Base-by-base conservation (phyloP, 2,329 filamentous ascomycete genomes). In the Hypoxylon sp. region DNA sequence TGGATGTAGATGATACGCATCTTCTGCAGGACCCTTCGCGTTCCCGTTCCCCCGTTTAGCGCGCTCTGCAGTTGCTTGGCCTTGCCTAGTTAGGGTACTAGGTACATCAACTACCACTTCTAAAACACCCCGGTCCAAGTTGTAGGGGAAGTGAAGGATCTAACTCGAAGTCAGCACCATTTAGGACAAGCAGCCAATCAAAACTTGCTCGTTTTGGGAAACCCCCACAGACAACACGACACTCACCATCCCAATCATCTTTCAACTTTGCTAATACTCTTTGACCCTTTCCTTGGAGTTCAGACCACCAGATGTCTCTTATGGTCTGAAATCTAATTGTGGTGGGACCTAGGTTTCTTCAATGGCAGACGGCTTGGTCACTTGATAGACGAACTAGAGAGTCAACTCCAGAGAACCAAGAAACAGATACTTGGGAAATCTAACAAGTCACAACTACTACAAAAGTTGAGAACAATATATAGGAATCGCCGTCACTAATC, bases 191-290 rank as follows among this genome's bases (percentile, higher is more conserved):
- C 50, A 72, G 72, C 81, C 81, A 83, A 83, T 83, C 77, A 81
- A 83, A 83, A 83, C 81, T 83, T 83, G 81, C 81, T 83, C 81
- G 81, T 74, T 71, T 71, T 70, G 67, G 68, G 60, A 65, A 65
- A 70, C 68, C 73, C 74, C 74, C 73, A 75, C 74, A 70, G 55
- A 68, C 73, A 71, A 69, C 66, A 66, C 70, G 68, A 74, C 73
- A 72, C 67, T 67, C 54, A 70, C 66, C 63, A 66, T 70, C 69
- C 67, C 63, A 68, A 72, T 72, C 68, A 67, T 62, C 65, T 69
- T 65, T 69, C 68, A 72, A 63, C 68, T 66, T 62, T 65, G 46
- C 59, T 58, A 63, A 65, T 62, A 46, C 52, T 60, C 54, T 39
- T 65, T 59, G 64, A 62, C 55, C 52, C 29, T 60, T 70, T 59